Evolutionary conservation across 805 yeast genomes (phyloP).

Genomic region (Debaryomyces hansenii): DNA sequence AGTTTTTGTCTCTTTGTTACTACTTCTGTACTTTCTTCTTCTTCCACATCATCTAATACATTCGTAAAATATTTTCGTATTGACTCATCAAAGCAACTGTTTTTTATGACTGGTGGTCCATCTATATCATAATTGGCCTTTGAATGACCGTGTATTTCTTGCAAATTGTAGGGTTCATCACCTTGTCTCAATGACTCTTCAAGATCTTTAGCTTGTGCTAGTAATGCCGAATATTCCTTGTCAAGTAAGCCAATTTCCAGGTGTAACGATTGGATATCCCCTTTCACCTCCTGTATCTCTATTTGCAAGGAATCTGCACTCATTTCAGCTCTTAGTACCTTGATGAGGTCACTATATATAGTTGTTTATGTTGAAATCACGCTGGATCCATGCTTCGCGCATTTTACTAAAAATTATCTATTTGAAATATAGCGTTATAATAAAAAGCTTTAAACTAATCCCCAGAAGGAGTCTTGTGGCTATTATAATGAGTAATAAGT

Average conservation of each 20-base stretch:
- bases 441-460: neutral
- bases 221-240: constrained; percentile 8
- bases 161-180: neutral
- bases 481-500: constrained; percentile 11
- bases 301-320: constrained; percentile 1
- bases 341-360: too few relatives aligned
- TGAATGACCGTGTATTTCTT: neutral
- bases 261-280: constrained; percentile 19
- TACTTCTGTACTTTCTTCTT: neutral
- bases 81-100: constrained; percentile 29
- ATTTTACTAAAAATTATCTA: neutral
- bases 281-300: constrained; percentile 16
- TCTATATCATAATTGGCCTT: constrained; percentile 1
- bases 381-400: neutral
- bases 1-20: constrained; percentile 3
- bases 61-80: constrained; percentile 21
- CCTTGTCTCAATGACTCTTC: constrained; percentile 2
- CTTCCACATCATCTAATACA: neutral
- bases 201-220: constrained; percentile 10
- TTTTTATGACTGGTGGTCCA: constrained; percentile 21
- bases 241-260: constrained; percentile 16
- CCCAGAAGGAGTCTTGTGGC: neutral
- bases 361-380: neutral
- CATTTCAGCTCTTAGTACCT: constrained; percentile 1
- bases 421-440: neutral